These are phyloP conservation scores for Fistulinella cinereoalba DNA, from an alignment of 1,284 basidiomycete species.

Conservation along the genomic window DNA sequence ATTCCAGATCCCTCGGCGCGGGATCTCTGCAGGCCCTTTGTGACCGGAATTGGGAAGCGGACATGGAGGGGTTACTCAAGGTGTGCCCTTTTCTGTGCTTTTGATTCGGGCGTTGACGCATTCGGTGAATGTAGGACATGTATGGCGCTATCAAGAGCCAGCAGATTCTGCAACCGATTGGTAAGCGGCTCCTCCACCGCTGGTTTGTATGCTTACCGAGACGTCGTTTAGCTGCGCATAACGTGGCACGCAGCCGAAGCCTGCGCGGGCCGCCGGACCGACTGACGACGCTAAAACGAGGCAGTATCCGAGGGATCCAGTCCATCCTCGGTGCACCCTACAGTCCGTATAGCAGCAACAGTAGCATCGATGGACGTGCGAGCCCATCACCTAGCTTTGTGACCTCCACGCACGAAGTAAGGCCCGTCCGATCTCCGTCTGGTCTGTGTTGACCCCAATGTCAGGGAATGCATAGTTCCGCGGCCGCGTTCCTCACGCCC, in stretches of 20 bases:
- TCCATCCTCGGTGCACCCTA: constrained; percentile 64
- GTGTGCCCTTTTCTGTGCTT: constrained; percentile 38
- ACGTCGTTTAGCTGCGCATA: constrained; percentile 44
- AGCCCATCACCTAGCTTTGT: constrained; percentile 79
- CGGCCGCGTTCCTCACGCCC: constrained; percentile 66
- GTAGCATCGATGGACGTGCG: constrained; percentile 77
- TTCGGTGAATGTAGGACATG: constrained; percentile 69
- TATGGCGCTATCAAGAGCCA: constrained; percentile 88
- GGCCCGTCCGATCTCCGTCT: constrained; percentile 16
- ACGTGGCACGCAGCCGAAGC: constrained; percentile 59
- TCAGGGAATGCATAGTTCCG: constrained; percentile 47
- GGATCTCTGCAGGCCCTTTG: constrained; percentile 43
- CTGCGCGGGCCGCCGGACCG: constrained; percentile 65
- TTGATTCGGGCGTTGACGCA: constrained; percentile 5
- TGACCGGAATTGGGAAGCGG: constrained; percentile 74
- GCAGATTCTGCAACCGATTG: constrained; percentile 83
- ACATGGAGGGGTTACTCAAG: constrained; percentile 85
- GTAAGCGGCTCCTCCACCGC: constrained; percentile 39
- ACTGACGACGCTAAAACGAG: constrained; percentile 78
- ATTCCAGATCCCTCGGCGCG: constrained; percentile 37
- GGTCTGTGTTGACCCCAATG: constrained; percentile 12
- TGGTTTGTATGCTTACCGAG: constrained; percentile 55
- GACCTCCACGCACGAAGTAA: constrained; percentile 79
- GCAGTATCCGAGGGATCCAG: constrained; percentile 84
- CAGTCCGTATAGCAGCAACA: constrained; percentile 78